Evolutionary conservation across 2,329 filamentous ascomycete species (phyloP).

Genomic region (Penicillium palitans): DNA sequence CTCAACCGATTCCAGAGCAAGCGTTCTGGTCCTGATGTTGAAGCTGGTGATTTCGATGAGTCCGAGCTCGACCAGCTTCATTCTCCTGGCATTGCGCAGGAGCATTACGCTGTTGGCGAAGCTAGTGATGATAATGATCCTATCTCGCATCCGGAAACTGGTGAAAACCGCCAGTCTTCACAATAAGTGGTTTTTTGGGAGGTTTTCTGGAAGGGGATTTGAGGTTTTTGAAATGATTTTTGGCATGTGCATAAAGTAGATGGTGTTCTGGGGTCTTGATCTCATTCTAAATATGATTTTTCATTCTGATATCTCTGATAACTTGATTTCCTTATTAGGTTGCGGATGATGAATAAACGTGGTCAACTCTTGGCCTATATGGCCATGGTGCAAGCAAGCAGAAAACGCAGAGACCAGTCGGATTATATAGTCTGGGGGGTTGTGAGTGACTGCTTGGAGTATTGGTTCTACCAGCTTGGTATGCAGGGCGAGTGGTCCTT

Average conservation of each 20-base stretch:
- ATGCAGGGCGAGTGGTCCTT: too few species aligned
- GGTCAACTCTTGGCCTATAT: too few species aligned
- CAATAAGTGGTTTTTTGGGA: slow-evolving; percentile 5
- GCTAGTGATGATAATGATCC: slow-evolving; percentile 43
- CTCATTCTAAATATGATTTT: background rate
- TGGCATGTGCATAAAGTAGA: slow-evolving; percentile 9
- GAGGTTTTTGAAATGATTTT: background rate
- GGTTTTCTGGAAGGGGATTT: background rate
- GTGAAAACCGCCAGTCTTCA: slow-evolving; percentile 8
- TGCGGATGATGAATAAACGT: background rate
- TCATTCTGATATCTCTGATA: background rate
- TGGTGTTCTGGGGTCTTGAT: slow-evolving; percentile 1
- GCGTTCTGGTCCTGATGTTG: slow-evolving; percentile 52
- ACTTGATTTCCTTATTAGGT: background rate
- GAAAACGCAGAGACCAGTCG: too few species aligned
- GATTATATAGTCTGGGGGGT: too few species aligned
- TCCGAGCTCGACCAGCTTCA: slow-evolving; percentile 59
- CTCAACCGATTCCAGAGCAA: slow-evolving; percentile 52
- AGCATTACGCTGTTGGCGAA: slow-evolving; percentile 52
- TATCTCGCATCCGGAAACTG: background rate
- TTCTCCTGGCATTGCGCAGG: slow-evolving; percentile 35
- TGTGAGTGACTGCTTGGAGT: too few species aligned
- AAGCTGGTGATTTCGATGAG: slow-evolving; percentile 64
- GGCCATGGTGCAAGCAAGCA: too few species aligned
- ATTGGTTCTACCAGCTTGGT: too few species aligned